Percentiles rank a stretch among this genome's conserved stretches.
phyloP scores from a whole-genome alignment of 306 rosid species.

The Castanea sativa region DNA sequence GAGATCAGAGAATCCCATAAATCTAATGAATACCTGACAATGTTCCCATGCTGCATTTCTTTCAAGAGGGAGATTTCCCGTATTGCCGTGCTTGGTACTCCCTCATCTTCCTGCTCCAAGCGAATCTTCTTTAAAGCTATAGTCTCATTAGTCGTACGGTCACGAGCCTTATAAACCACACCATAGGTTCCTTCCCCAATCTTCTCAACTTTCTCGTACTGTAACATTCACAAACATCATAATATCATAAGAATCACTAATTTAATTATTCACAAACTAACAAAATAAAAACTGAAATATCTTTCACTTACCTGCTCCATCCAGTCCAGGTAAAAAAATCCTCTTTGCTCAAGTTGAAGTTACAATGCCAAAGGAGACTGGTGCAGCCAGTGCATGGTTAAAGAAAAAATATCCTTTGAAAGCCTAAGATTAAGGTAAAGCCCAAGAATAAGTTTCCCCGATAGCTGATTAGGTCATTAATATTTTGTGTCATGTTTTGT shows the following conservation, averaged over 20 bases:
- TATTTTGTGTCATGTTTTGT: too few species aligned
- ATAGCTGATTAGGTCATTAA: too few species aligned
- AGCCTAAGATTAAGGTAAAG: too few species aligned
- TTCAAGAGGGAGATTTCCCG: constrained; percentile 86
- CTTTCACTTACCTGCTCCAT: constrained; percentile 23
- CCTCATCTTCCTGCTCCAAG: constrained; percentile 91
- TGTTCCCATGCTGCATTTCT: constrained; percentile 91
- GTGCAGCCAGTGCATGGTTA: too few species aligned
- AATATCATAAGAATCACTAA: constrained; percentile 1
- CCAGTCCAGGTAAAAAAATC: not conserved
- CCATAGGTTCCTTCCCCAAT: constrained; percentile 95
- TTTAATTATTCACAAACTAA: not conserved
- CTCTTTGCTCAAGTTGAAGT: not conserved
- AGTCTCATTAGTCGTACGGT: constrained; percentile 72
- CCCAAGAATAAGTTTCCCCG: too few species aligned
- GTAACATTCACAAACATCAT: constrained; percentile 23
- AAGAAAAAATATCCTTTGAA: too few species aligned
- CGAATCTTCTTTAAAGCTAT: constrained; percentile 93
- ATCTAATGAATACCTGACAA: constrained; percentile 57
- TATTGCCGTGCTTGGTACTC: constrained; percentile 92
- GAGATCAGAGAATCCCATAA: not conserved
- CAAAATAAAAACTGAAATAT: not conserved
- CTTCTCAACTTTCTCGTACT: constrained; percentile 96
- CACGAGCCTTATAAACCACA: constrained; percentile 92
- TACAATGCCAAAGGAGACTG: too few species aligned